Conservation (phyloP, 2,329 filamentous ascomycete species). For the Ceratocystis colombiana region DNA sequence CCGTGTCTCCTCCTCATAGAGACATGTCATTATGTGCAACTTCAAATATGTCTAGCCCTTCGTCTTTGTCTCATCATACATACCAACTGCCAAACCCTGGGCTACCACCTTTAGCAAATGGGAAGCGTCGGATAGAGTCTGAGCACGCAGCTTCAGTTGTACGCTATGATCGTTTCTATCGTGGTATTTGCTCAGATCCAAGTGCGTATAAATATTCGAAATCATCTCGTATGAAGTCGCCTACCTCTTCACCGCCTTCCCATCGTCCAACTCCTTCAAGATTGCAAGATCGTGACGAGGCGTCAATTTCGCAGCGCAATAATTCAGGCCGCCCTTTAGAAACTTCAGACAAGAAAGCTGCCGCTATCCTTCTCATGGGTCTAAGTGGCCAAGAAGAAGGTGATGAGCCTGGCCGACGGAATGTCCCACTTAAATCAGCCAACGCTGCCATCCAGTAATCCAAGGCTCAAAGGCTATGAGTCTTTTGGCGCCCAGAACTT, state of each 20-base stretch:
- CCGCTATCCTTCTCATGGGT: constrained; percentile 41
- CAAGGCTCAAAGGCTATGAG: background rate
- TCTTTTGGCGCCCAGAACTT: background rate
- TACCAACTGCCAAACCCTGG: background rate
- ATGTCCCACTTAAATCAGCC: background rate
- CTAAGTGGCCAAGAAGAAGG: constrained; percentile 36
- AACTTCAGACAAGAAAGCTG: constrained; percentile 36
- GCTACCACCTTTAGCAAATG: background rate
- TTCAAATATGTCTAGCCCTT: background rate
- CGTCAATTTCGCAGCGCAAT: background rate
- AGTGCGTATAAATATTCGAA: constrained; percentile 19
- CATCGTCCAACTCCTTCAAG: background rate
- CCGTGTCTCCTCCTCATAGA: constrained; percentile 11
- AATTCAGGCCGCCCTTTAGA: background rate
- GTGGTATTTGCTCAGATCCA: constrained; percentile 5
- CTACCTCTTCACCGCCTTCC: background rate
- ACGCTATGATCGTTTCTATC: constrained; percentile 17
- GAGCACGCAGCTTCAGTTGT: constrained; percentile 18
- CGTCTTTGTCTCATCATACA: background rate
- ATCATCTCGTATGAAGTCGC: background rate
- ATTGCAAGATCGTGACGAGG: background rate
- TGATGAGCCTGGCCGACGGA: constrained; percentile 26
- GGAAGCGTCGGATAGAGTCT: constrained; percentile 20
- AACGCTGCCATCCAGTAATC: constrained; percentile 33
- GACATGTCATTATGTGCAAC: background rate